Evolutionary conservation across 768 basidiomycete genomes (phyloP), one percentile per base, ranked within the genome.

Genomic region (Amylocystis lapponica): DNA sequence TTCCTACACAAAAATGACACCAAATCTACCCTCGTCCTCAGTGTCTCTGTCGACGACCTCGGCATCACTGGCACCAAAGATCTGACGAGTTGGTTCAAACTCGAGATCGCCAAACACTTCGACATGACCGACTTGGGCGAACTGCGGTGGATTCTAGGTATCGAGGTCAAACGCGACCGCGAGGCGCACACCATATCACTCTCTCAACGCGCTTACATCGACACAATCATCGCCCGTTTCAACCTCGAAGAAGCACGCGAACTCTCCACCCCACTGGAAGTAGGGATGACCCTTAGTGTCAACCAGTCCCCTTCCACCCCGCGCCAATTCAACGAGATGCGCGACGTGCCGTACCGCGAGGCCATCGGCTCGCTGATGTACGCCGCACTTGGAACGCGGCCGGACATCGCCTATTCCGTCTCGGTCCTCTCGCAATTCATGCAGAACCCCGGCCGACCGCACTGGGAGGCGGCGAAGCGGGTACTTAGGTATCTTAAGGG

Each of bases 311-410:
- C 45, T 14, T n/a, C 19, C 5, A 48, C 46, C 17, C 16, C 30
- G 16, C 17, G 14, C 21, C 29, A 49, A 11, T 4, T 38, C 20
- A 39, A 16, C 1, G 37, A 38, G 10, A 51, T 49, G 41, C 34
- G 27, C 5, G 17, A 41, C 30, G 27, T 30, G 10, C 48, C 50
- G 1, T 62, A 57, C 42, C 29, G 27, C 6, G 30, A 44, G 12
- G 35, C 52, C 19, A 50, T 65, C 16, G 64, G 61, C 2, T 54
- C 55, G 3, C 56, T 65, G 14, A 58, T 63, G 50, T 66, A 62
- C 26, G 49, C 52, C 0, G 40, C 50, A 2, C 22, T 57, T 3
- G 41, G 49, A 14, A 64, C 58, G 2, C 54, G 61, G 21, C 61
- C 62, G 8, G 66, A 67, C 51, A 60, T 65, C 34, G 21, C 54